phyloP scores from a whole-genome alignment of 768 basidiomycete genomes.

The Psilocybe azurescens region DNA sequence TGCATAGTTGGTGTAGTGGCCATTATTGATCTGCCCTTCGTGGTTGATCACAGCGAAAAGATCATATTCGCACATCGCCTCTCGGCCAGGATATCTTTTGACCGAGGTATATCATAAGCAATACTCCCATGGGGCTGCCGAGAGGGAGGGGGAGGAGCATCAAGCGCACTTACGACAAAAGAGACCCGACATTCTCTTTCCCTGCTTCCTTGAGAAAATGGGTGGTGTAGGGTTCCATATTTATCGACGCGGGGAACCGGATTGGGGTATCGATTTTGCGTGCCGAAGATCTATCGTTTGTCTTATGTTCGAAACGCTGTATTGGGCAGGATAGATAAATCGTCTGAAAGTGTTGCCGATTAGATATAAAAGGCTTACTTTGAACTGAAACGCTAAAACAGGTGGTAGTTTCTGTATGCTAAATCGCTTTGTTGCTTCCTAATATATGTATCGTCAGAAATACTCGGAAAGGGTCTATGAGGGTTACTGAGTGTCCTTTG shows the following conservation, averaged over 20 bases:
- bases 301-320: slow-evolving; percentile 93
- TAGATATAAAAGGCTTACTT: slow-evolving; percentile 51
- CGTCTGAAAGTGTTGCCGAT: not conserved
- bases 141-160: not conserved
- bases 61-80: slow-evolving; percentile 85
- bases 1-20: slow-evolving; percentile 91
- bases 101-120: not conserved
- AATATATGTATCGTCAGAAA: slow-evolving; percentile 11
- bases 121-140: not conserved
- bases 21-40: slow-evolving; percentile 93
- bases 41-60: slow-evolving; percentile 94
- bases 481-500: not conserved
- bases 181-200: slow-evolving; percentile 42
- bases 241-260: slow-evolving; percentile 80
- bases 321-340: slow-evolving; percentile 3
- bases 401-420: slow-evolving; percentile 87
- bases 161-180: slow-evolving; percentile 32
- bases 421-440: slow-evolving; percentile 86
- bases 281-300: slow-evolving; percentile 70
- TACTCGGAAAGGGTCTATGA: not conserved
- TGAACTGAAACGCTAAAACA: slow-evolving; percentile 94
- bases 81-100: slow-evolving; percentile 47
- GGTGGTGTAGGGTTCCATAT: slow-evolving; percentile 90
- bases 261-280: slow-evolving; percentile 87
- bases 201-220: slow-evolving; percentile 56